These are phyloP conservation scores for Colletotrichum sublineola DNA, from an alignment of 2,329 filamentous ascomycete species.

Conservation along the genomic window DNA sequence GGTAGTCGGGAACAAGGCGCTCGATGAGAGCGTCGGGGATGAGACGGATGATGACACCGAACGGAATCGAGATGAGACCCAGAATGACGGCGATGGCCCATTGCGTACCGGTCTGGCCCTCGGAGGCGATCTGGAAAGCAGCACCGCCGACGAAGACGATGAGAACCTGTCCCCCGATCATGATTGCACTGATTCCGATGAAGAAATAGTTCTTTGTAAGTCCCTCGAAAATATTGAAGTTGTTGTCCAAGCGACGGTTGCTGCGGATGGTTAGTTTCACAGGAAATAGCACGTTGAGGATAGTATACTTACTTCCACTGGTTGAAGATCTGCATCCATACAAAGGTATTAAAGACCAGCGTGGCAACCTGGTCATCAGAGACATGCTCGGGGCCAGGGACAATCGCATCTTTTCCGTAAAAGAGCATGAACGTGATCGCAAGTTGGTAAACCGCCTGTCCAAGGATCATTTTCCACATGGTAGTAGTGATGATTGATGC, in stretches of 20 bases:
- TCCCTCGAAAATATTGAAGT: conserved; percentile 95
- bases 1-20: conserved; percentile 64
- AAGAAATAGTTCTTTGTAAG: conserved; percentile 90
- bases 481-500: conserved; percentile 81
- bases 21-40: conserved; percentile 80
- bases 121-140: conserved; percentile 79
- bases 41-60: conserved; percentile 84
- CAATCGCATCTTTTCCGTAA: conserved; percentile 71
- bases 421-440: conserved; percentile 84
- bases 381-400: conserved; percentile 39
- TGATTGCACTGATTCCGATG: conserved; percentile 84
- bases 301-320: conserved; percentile 82
- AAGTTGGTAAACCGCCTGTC: conserved; percentile 91
- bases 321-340: conserved; percentile 99
- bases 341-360: conserved; percentile 96
- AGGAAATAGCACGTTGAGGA: conserved; percentile 20
- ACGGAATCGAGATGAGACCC: conserved; percentile 85
- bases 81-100: conserved; percentile 92
- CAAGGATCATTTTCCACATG: conserved; percentile 99
- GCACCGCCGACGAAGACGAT: conserved; percentile 89
- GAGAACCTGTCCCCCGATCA: conserved; percentile 89
- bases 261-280: conserved; percentile 53
- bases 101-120: conserved; percentile 76
- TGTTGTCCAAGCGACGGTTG: conserved; percentile 93
- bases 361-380: conserved; percentile 72